These are phyloP conservation scores for Aspergillus ellipticus DNA, from an alignment of 495 filamentous ascomycete species.

Conservation along the genomic window DNA sequence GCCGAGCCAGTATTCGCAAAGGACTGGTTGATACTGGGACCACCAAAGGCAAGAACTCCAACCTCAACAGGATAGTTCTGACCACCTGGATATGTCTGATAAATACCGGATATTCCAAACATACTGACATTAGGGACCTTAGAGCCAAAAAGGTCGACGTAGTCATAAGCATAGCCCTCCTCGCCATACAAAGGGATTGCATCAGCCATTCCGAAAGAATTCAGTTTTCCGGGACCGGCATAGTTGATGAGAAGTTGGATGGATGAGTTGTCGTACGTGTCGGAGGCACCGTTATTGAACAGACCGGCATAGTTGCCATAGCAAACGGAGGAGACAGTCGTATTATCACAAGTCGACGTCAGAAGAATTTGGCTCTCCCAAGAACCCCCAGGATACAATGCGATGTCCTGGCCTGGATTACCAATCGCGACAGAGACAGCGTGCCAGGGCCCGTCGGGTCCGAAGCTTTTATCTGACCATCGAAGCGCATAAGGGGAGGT, in stretches of 20 bases:
- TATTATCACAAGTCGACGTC: background rate
- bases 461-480: constrained; percentile 2
- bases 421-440: constrained; percentile 1
- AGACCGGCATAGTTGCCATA: background rate
- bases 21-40: background rate
- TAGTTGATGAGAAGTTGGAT: background rate
- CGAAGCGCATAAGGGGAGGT: background rate
- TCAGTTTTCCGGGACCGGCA: background rate
- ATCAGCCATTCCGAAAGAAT: background rate
- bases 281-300: background rate
- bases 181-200: background rate
- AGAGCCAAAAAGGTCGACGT: background rate
- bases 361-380: constrained; percentile 2
- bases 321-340: background rate
- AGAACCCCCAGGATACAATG: background rate
- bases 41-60: background rate
- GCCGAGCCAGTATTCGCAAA: background rate
- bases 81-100: background rate
- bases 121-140: background rate
- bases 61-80: background rate
- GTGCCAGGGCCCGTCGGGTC: constrained; percentile 2
- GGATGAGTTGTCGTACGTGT: background rate
- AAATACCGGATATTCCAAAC: background rate
- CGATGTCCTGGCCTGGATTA: background rate
- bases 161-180: background rate